Percentiles rank a stretch among this genome's conserved stretches.
Conservation (phyloP, 1,284 basidiomycete genomes). For the Rhodotorula sp. region DNA sequence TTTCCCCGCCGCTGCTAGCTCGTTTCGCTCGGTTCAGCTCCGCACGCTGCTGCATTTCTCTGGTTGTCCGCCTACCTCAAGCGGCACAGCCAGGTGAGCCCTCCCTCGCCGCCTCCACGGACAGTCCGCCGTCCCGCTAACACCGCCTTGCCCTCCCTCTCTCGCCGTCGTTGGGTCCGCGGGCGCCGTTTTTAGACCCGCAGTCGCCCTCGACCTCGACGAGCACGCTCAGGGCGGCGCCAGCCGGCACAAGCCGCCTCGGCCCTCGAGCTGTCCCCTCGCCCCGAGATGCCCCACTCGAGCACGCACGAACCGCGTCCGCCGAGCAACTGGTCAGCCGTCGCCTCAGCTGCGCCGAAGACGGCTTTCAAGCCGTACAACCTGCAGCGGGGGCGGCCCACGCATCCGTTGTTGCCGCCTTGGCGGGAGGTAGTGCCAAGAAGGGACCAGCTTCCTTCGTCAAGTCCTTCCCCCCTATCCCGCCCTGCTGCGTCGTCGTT, state of each 20-base stretch:
- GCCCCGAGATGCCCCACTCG: neutral
- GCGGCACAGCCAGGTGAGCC: neutral
- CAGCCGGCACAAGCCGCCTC: no score
- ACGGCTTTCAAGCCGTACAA: no score
- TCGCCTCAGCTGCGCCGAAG: neutral
- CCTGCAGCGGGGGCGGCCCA: no score
- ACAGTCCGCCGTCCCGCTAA: neutral
- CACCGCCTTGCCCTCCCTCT: neutral
- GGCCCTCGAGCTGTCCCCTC: no score
- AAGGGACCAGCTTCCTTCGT: no score
- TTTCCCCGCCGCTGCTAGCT: no score
- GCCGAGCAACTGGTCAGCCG: neutral
- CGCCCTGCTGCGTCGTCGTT: neutral
- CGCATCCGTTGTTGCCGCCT: no score
- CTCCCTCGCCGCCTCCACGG: neutral
- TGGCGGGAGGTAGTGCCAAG: no score
- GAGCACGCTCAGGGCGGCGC: no score
- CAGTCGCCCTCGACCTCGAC: no score
- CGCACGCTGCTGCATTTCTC: neutral
- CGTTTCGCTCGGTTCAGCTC: no score
- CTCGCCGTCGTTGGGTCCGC: neutral
- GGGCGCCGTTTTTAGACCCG: neutral
- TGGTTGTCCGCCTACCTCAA: no score
- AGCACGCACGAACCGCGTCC: neutral
- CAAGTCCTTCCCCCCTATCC: neutral